Percentiles rank a stretch among this genome's conserved stretches.
phyloP scores from a whole-genome alignment of 1,284 basidiomycete species.

The Ustilago loliicola region DNA sequence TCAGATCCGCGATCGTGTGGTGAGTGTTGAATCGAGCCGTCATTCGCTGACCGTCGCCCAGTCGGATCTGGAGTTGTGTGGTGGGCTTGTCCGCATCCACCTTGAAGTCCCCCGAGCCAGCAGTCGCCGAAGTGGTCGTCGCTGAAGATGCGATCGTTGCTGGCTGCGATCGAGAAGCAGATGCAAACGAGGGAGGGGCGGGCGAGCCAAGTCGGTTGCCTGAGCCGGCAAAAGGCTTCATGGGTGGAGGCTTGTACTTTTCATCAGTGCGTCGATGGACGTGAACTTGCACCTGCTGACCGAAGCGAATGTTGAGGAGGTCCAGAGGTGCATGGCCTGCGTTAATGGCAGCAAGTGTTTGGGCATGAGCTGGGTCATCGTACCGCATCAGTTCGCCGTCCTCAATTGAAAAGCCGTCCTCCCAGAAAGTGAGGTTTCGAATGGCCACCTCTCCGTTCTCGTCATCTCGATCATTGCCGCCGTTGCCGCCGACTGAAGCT shows the following conservation, averaged over 20 bases:
- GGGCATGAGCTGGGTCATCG: conserved; percentile 82
- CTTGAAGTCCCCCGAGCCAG: conserved; percentile 74
- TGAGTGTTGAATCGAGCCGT: conserved; percentile 90
- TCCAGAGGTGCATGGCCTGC: conserved; percentile 84
- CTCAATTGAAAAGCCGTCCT: conserved; percentile 91
- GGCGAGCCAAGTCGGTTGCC: conserved; percentile 83
- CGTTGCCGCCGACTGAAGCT: conserved; percentile 14
- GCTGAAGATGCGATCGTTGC: conserved; percentile 65
- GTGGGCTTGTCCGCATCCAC: conserved; percentile 85
- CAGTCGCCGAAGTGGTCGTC: conserved; percentile 31
- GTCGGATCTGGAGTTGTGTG: conserved; percentile 89
- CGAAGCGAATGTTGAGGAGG: conserved; percentile 81
- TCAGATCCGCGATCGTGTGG: conserved; percentile 88
- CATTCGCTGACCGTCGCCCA: conserved; percentile 89
- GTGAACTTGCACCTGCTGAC: conserved; percentile 87
- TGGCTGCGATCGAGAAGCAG: conserved; percentile 51
- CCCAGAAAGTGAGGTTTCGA: conserved; percentile 91
- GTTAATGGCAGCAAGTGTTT: conserved; percentile 83
- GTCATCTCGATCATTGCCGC: conserved; percentile 72
- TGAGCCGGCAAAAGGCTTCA: conserved; percentile 78
- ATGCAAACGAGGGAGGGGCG: conserved; percentile 49
- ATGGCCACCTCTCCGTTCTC: conserved; percentile 75
- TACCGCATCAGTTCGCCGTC: conserved; percentile 88
- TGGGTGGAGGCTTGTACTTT: conserved; percentile 77
- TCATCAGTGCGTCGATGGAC: conserved; percentile 83